Percentiles rank a stretch among this genome's conserved stretches.
phyloP scores from a whole-genome alignment of 2,329 filamentous ascomycete species.

The Fusarium compactum region DNA sequence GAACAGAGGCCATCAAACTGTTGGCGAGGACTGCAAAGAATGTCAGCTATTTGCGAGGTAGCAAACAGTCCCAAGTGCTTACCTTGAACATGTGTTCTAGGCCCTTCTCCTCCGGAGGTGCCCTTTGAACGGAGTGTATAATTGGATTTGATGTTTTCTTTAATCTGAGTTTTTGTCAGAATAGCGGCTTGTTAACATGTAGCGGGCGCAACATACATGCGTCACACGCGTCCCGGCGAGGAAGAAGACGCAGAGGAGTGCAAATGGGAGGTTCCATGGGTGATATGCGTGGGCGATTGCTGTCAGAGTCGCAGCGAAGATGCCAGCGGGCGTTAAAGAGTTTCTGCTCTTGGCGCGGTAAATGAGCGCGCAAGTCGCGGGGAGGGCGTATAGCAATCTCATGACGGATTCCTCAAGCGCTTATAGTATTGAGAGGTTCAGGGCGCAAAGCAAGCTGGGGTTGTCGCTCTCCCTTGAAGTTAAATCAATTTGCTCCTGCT shows the following conservation, averaged over 20 bases:
- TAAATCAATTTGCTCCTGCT: slow-evolving; percentile 9
- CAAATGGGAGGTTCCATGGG: slow-evolving; percentile 93
- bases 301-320: slow-evolving; percentile 78
- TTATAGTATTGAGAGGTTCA: slow-evolving; percentile 7
- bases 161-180: slow-evolving; percentile 68
- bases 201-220: slow-evolving; percentile 66
- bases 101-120: slow-evolving; percentile 79
- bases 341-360: slow-evolving; percentile 77
- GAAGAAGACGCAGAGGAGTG: slow-evolving; percentile 86
- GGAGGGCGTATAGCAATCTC: slow-evolving; percentile 69
- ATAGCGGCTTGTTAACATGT: not conserved
- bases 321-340: slow-evolving; percentile 82
- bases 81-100: slow-evolving; percentile 86
- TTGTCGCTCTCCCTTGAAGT: slow-evolving; percentile 17
- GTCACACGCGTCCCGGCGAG: slow-evolving; percentile 85
- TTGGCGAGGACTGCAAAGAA: slow-evolving; percentile 78
- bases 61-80: slow-evolving; percentile 23
- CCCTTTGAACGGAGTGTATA: slow-evolving; percentile 84
- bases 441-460: slow-evolving; percentile 9
- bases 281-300: slow-evolving; percentile 88
- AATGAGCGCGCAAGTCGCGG: slow-evolving; percentile 70
- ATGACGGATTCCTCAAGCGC: slow-evolving; percentile 54
- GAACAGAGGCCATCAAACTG: slow-evolving; percentile 79
- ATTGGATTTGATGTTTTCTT: slow-evolving; percentile 85
- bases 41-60: slow-evolving; percentile 4